These are phyloP conservation scores for Wickerhamomyces bovis DNA, from an alignment of 805 yeast species.

Conservation along the genomic window DNA sequence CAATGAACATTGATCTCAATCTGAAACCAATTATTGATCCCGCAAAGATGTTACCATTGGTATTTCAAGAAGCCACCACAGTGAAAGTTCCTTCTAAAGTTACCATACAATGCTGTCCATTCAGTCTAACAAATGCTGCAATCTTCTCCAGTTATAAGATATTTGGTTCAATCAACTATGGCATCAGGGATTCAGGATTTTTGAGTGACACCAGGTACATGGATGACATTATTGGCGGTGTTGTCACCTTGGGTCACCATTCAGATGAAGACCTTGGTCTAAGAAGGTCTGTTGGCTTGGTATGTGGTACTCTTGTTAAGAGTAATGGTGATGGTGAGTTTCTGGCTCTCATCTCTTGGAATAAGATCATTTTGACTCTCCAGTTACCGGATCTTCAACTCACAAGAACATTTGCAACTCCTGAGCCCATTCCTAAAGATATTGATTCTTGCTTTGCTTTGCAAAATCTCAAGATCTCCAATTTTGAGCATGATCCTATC, in stretches of 20 bases:
- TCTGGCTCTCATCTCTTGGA: conserved; percentile 21
- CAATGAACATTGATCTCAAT: neutral
- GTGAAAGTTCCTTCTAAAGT: conserved; percentile 16
- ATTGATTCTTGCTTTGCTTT: neutral
- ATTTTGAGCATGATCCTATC: conserved; percentile 8
- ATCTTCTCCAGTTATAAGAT: conserved; percentile 20
- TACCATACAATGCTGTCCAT: conserved; percentile 22
- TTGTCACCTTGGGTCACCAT: conserved; percentile 10
- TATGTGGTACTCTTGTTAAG: conserved; percentile 19
- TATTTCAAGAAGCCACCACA: conserved; percentile 4
- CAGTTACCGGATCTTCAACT: conserved; percentile 3
- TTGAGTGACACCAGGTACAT: conserved; percentile 22
- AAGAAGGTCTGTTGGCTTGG: conserved; percentile 18
- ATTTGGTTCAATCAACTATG: conserved; percentile 16
- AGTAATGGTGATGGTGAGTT: conserved; percentile 26
- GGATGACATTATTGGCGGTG: conserved; percentile 24
- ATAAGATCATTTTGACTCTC: conserved; percentile 13
- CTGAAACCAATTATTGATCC: conserved; percentile 9
- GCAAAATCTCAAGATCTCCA: neutral
- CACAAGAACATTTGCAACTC: neutral
- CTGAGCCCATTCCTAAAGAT: neutral
- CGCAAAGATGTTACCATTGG: conserved; percentile 8
- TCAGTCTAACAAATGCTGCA: conserved; percentile 25
- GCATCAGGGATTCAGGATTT: conserved; percentile 11
- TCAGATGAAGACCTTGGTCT: neutral